Evolutionary conservation across 768 basidiomycete species (phyloP).

Genomic region (Pholiota molesta): DNA sequence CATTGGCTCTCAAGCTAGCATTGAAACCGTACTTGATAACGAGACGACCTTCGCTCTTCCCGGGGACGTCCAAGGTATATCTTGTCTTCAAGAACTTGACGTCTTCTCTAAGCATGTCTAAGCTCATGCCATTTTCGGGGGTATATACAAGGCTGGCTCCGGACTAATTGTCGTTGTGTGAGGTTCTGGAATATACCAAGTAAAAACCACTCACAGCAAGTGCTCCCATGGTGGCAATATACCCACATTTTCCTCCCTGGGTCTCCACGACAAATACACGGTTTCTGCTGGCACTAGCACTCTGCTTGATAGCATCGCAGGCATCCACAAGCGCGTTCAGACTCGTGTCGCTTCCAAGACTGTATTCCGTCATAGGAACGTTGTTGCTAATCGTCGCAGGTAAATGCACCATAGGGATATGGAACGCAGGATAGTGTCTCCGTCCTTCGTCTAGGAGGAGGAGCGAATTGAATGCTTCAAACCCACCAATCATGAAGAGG

Average conservation of each 20-base stretch:
- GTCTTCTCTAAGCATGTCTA: constrained; percentile 81
- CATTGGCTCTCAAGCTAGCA: neutral
- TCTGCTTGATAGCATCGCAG: constrained; percentile 98
- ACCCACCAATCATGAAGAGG: constrained; percentile 91
- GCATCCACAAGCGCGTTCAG: constrained; percentile 97
- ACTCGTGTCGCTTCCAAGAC: constrained; percentile 95
- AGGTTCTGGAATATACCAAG: neutral
- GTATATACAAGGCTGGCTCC: constrained; percentile 95
- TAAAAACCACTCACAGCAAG: constrained; percentile 70
- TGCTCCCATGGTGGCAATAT: constrained; percentile 93
- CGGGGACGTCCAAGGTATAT: constrained; percentile 84
- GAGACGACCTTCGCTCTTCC: constrained; percentile 90
- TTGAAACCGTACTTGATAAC: constrained; percentile 75
- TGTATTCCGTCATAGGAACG: constrained; percentile 96
- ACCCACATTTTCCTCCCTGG: constrained; percentile 96
- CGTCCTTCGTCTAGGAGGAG: constrained; percentile 79
- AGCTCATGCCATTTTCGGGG: constrained; percentile 86
- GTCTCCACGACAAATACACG: constrained; percentile 98
- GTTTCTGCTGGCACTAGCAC: constrained; percentile 93
- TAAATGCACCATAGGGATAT: constrained; percentile 94
- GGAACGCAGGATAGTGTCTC: constrained; percentile 86
- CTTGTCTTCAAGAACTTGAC: constrained; percentile 87
- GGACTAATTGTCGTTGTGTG: constrained; percentile 49
- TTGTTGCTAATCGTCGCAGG: constrained; percentile 99
- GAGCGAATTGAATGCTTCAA: constrained; percentile 89